A percentile compares a stretch with the other conserved stretches of the same genome.
phyloP scores from a whole-genome alignment of 2,329 filamentous ascomycete species.

The Alternaria ventricosa region DNA sequence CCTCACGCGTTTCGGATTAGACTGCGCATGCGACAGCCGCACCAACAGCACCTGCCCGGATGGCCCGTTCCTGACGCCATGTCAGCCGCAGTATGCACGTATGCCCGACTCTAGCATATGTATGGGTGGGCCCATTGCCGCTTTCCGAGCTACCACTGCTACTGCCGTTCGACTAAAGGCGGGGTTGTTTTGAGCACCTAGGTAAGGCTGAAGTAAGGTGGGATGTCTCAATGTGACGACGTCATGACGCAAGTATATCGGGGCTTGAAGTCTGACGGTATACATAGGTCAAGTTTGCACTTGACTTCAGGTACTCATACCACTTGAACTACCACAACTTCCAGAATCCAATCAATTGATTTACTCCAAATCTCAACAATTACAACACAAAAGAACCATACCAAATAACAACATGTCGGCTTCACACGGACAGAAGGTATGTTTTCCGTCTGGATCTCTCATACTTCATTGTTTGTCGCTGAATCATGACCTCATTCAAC shows the following conservation, averaged over 20 bases:
- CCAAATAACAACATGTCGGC: conserved; percentile 12
- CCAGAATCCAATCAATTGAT: background rate
- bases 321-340: background rate
- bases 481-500: background rate
- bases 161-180: background rate
- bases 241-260: conserved; percentile 23
- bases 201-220: background rate
- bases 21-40: background rate
- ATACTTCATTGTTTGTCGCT: background rate
- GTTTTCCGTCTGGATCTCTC: background rate
- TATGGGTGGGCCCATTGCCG: background rate
- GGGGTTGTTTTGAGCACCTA: background rate
- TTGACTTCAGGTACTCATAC: background rate
- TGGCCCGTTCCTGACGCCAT: conserved; percentile 3
- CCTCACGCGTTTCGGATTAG: background rate
- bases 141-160: background rate
- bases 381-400: background rate
- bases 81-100: background rate
- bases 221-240: conserved; percentile 23
- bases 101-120: background rate
- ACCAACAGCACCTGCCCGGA: background rate
- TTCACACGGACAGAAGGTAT: conserved; percentile 31
- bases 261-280: conserved; percentile 4
- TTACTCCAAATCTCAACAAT: background rate
- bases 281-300: conserved; percentile 6